Percentiles rank a stretch among this genome's conserved stretches.
These are phyloP conservation scores for Eimeria sp. DNA, from an alignment of 169 alveolate genomes.

Conservation along the genomic window DNA sequence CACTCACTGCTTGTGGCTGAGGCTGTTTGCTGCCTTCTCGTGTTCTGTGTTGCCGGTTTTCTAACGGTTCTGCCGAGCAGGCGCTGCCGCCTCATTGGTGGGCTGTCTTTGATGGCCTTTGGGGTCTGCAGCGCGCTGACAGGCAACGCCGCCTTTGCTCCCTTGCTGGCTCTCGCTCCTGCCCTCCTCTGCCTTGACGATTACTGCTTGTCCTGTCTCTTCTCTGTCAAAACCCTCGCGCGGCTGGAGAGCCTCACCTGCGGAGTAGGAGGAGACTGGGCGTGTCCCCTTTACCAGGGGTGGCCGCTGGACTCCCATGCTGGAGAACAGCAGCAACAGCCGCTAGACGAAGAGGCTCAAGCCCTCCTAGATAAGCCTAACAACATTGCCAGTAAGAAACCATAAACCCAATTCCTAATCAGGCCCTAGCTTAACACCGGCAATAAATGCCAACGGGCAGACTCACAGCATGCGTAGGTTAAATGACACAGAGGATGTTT, in stretches of 20 bases:
- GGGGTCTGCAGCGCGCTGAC: neutral
- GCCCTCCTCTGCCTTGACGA: conserved; percentile 82
- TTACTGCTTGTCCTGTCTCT: conserved; percentile 71
- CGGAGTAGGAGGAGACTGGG: conserved; percentile 27
- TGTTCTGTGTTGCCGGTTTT: conserved; percentile 56
- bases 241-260: neutral
- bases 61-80: conserved; percentile 75
- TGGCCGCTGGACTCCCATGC: conserved; percentile 44
- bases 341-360: conserved; percentile 37
- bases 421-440: too few species aligned
- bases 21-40: conserved; percentile 68
- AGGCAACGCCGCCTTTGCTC: conserved; percentile 80
- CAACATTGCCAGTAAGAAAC: neutral
- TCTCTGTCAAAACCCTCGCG: conserved; percentile 60
- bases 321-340: neutral
- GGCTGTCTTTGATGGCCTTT: conserved; percentile 23
- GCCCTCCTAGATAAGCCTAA: neutral
- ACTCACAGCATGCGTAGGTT: too few species aligned
- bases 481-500: too few species aligned
- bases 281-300: conserved; percentile 71
- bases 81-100: conserved; percentile 78
- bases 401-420: too few species aligned
- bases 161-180: conserved; percentile 74
- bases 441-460: too few species aligned
- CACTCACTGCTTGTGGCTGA: conserved; percentile 54